These are phyloP conservation scores for Phytophthora sp. DNA, from an alignment of 352 stramenopile species.

Conservation along the genomic window DNA sequence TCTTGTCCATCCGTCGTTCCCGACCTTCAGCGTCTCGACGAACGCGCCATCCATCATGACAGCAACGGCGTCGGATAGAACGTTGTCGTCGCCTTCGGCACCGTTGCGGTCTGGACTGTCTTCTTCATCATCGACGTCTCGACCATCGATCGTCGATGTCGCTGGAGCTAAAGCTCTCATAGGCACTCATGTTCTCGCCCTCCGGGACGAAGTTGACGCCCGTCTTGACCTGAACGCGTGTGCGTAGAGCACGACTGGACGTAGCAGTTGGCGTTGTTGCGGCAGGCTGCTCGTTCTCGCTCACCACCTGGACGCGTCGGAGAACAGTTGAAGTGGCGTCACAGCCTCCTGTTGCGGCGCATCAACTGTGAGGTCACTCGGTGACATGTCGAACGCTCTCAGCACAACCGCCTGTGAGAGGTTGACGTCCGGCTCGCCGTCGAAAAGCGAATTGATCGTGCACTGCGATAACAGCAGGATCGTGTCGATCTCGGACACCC, in stretches of 20 bases:
- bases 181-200: background rate
- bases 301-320: background rate
- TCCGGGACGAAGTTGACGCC: too few relatives aligned
- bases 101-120: too few relatives aligned
- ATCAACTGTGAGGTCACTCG: background rate
- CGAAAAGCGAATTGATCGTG: conserved; percentile 5
- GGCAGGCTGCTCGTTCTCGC: background rate
- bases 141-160: background rate
- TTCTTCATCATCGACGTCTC: background rate
- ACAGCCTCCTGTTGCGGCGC: background rate
- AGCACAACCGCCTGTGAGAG: conserved; percentile 16
- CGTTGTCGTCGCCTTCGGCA: too few relatives aligned
- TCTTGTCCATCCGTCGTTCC: background rate
- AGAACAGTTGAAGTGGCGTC: background rate
- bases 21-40: conserved; percentile 3
- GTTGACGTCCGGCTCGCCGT: conserved; percentile 1
- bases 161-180: background rate
- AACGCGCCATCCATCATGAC: conserved; percentile 8
- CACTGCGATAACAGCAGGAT: conserved; percentile 5
- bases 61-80: conserved; percentile 2
- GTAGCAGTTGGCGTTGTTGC: too few relatives aligned
- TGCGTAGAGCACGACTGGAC: too few relatives aligned
- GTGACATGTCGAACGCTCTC: conserved; percentile 13
- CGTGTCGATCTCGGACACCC: conserved; percentile 22
- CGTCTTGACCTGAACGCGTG: too few relatives aligned